phyloP scores from a whole-genome alignment of 1,284 basidiomycete genomes.

The Ustilago crameri region DNA sequence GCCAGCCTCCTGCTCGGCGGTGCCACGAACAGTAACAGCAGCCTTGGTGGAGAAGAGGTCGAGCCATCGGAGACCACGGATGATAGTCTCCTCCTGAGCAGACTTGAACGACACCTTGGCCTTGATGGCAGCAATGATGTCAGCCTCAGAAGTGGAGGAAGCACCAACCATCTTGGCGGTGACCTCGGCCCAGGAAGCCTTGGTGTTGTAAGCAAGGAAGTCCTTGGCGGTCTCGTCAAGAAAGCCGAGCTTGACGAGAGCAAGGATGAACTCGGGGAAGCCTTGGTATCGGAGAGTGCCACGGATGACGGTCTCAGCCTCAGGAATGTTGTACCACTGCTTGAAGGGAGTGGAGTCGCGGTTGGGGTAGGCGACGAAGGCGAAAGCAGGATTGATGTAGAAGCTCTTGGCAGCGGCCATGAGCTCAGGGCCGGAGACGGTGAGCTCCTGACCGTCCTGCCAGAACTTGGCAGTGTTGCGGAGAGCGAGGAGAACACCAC shows the following conservation, averaged over 20 bases:
- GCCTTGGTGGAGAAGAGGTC: conserved; percentile 80
- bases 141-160: conserved; percentile 74
- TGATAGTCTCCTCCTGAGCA: conserved; percentile 56
- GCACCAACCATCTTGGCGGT: conserved; percentile 83
- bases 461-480: conserved; percentile 87
- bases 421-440: conserved; percentile 63
- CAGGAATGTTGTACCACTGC: conserved; percentile 86
- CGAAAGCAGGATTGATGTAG: conserved; percentile 94
- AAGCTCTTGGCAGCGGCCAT: conserved; percentile 80
- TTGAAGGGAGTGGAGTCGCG: conserved; percentile 91
- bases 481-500: conserved; percentile 92
- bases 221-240: conserved; percentile 81
- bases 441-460: conserved; percentile 57
- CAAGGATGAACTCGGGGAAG: conserved; percentile 95
- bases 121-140: conserved; percentile 55
- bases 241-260: conserved; percentile 88
- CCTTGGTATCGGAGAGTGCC: conserved; percentile 97
- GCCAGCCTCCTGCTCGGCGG: conserved; percentile 72
- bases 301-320: conserved; percentile 89
- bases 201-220: conserved; percentile 71
- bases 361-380: conserved; percentile 98
- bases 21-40: conserved; percentile 69
- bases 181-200: conserved; percentile 74
- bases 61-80: conserved; percentile 80
- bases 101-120: conserved; percentile 54